Evolutionary conservation across 2,329 filamentous ascomycete genomes (phyloP), one percentile per base, ranked within the genome.

Genomic region (Aspergillus quadrilineatus): DNA sequence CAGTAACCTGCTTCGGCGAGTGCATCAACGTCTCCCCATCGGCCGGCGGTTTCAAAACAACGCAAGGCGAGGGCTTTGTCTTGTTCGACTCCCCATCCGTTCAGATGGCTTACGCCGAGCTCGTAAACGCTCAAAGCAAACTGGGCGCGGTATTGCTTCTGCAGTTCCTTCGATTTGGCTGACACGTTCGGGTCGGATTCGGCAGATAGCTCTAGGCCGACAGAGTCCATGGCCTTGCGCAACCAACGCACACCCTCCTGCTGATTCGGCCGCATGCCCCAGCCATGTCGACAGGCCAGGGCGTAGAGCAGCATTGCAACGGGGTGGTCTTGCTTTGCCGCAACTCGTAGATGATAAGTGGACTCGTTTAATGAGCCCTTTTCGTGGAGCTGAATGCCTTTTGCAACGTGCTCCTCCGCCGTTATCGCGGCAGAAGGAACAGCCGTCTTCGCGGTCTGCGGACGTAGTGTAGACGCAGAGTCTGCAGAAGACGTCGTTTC

Each of bases 301-400:
- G 93, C 94, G 73, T 97, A 99, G 32, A 97, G 81, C 10, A 99
- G 84, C 94, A 99, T 99, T 22, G 89, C 94, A 0, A 93, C 96
- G 0, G 94, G 90, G 56, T 96, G 85, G 46, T 91, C 90, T 55
- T 90, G 87, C 65, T 87, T 86, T 0, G 94, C 93, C 4, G 94
- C 94, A 58, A 96, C 84, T 34, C 94, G 89, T 44, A 99, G 82
- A 70, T 99, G 94, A 69, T 97, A 99, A 0, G 94, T 97, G 0
- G 93, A 97, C 73, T 97, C 92, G 61, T 92, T 92, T 30, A 96
- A 79, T 9, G 89, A 88, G 15, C 93, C 93, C 46, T 87, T 86
- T 70, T 96, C 90, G 69, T 99, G 94, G 58, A 91, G 88, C 60
- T 90, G 87, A 56, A 99, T 94, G 7, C 91, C 94, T 75, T 93